Percentiles rank a stretch among this genome's conserved stretches.
phyloP scores from a whole-genome alignment of 1,284 basidiomycete species.

The Taiwanofungus camphoratus region DNA sequence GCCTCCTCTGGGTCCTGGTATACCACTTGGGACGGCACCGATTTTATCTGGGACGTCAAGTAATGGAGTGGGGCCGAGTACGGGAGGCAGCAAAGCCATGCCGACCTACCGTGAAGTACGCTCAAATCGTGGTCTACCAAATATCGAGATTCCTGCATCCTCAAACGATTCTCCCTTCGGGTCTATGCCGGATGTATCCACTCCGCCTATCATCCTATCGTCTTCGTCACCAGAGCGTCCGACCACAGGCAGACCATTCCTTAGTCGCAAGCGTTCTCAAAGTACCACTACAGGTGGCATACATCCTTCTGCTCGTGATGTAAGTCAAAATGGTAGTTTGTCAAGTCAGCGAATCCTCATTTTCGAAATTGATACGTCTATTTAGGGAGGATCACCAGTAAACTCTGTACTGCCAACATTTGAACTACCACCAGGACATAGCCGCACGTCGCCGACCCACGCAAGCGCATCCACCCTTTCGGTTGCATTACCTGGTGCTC shows the following conservation, averaged over 20 bases:
- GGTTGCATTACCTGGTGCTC: constrained; percentile 28
- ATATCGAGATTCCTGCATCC: constrained; percentile 34
- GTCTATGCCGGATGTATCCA: constrained; percentile 11
- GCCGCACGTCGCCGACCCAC: constrained; percentile 30
- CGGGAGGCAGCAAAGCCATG: constrained; percentile 6
- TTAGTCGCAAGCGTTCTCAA: constrained; percentile 38
- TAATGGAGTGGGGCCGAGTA: constrained; percentile 1
- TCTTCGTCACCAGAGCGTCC: constrained; percentile 24
- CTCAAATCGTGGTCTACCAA: constrained; percentile 32
- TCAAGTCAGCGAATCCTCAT: too few species aligned
- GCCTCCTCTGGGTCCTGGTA: constrained; percentile 27
- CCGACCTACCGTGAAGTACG: constrained; percentile 35
- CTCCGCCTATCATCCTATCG: constrained; percentile 20
- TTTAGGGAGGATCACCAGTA: constrained; percentile 2
- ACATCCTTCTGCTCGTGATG: constrained; percentile 14
- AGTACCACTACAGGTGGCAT: constrained; percentile 33
- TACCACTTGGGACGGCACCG: constrained; percentile 17
- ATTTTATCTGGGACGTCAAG: constrained; percentile 1
- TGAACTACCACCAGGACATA: constrained; percentile 19
- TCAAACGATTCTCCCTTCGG: constrained; percentile 8
- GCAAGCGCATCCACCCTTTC: constrained; percentile 29
- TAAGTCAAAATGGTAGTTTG: constrained; percentile 31
- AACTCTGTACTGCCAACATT: constrained; percentile 17
- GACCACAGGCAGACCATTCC: constrained; percentile 16
- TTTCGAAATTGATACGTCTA: too few species aligned